Conservation (phyloP, 1,284 basidiomycete species). For the Clitocybe nebularis region DNA sequence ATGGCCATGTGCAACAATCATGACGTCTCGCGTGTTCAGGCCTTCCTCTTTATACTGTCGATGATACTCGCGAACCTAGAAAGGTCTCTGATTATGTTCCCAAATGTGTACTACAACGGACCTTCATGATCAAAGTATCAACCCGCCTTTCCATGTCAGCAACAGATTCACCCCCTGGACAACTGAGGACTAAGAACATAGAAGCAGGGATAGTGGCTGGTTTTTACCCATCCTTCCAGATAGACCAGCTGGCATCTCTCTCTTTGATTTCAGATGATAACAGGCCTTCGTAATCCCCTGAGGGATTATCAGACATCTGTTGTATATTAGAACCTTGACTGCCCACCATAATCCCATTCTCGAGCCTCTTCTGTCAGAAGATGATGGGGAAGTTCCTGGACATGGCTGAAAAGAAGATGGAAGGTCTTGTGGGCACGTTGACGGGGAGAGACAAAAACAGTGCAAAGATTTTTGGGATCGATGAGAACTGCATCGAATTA, state of each 20-base stretch:
- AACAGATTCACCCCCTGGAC: conserved; percentile 82
- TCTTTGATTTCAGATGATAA: conserved; percentile 70
- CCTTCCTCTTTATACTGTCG: conserved; percentile 66
- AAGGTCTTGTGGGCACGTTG: conserved; percentile 83
- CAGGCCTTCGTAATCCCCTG: conserved; percentile 83
- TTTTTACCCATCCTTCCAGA: conserved; percentile 78
- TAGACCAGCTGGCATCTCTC: conserved; percentile 65
- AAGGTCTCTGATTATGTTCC: neutral
- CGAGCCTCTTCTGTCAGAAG: conserved; percentile 61
- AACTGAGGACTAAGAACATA: conserved; percentile 41
- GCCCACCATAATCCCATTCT: conserved; percentile 82
- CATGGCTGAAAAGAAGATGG: conserved; percentile 69
- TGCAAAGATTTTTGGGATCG: conserved; percentile 76
- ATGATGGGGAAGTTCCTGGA: conserved; percentile 46
- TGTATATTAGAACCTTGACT: neutral
- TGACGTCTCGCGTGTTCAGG: conserved; percentile 62
- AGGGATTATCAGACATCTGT: neutral
- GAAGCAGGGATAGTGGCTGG: neutral
- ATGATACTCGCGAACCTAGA: conserved; percentile 74
- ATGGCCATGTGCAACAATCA: conserved; percentile 79
- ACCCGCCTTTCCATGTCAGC: conserved; percentile 77
- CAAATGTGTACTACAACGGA: conserved; percentile 19
- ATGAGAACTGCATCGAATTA: conserved; percentile 82
- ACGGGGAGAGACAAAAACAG: conserved; percentile 81
- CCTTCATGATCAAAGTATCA: conserved; percentile 72